Evolutionary conservation across 1,284 basidiomycete genomes (phyloP), one percentile per base, ranked within the genome.

Genomic region (Ustilago trichophora): DNA sequence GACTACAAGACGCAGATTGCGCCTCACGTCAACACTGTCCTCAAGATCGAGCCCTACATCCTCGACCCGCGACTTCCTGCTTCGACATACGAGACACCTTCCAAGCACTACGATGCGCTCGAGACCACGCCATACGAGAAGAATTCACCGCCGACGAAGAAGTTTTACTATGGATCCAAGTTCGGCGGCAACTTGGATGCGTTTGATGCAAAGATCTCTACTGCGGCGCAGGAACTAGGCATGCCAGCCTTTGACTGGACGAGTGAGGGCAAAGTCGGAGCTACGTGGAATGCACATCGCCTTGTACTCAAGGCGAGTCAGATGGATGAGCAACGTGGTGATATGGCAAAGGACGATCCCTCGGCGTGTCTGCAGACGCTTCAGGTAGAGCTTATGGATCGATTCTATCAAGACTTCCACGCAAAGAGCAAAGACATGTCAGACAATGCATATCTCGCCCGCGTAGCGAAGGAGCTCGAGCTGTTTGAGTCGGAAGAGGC

Each of bases 31-130:
- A 44, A 44, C 10, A 45, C 50, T 13, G 37, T 66, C 5, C 49
- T 74, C 42, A 53, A 65, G 32, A 58, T 74, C 37, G 54, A 65
- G 13, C 72, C 72, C 0, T 74, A 66, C 47, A 72, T 74, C 35
- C 65, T 74, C 19, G 72, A 72, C 31, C 65, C 69, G 1, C 48
- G 69, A 0, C 51, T 72, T 0, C 69, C 72, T 1, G 68, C 69
- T 2, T 40, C 69, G 0, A 44, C 38, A 7, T 72, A 33, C 43
- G 44, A 65, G 0, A 68, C 68, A 0, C 72, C 69, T 0, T 22
- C 34, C 6, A 63, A 63, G 52, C 51, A 55, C 52, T 72, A 74
- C 46, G 72, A 72, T 21, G 42, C 49, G 13, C 16, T 74, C 25
- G 62, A 68, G n/a, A 37, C 53, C 7, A 74, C 72, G 3, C 44